Evolutionary conservation across 2,329 filamentous ascomycete species (phyloP).

Genomic region (Stromatinia cepivora): DNA sequence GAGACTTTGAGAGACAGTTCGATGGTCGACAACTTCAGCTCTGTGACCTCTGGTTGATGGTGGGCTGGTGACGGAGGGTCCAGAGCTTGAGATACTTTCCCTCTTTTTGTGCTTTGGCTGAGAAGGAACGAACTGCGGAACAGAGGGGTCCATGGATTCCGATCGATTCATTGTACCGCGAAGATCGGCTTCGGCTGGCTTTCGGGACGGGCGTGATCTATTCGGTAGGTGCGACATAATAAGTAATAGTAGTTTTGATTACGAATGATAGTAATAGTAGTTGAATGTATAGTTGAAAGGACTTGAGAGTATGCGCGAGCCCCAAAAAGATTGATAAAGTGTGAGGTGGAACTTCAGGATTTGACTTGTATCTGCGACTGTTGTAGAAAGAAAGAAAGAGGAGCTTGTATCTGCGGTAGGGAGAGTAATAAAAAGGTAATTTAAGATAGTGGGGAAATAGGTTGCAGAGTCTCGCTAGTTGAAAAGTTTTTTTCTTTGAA

Average conservation of each 20-base stretch:
- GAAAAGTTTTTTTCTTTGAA: slow-evolving; percentile 10
- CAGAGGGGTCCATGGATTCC: slow-evolving; percentile 12
- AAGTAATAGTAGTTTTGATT: slow-evolving; percentile 8
- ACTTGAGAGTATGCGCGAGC: neutral
- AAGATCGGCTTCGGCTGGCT: slow-evolving; percentile 12
- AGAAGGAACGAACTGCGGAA: neutral
- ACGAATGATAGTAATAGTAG: slow-evolving; percentile 6
- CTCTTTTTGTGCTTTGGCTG: neutral
- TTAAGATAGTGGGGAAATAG: slow-evolving; percentile 1
- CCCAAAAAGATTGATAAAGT: neutral
- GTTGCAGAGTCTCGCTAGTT: neutral
- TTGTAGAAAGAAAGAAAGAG: neutral
- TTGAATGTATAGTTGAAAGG: slow-evolving; percentile 1
- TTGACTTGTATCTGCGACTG: neutral
- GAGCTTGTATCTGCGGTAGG: neutral
- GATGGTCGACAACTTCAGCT: slow-evolving; percentile 1
- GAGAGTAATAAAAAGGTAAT: neutral
- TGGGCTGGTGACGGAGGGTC: neutral
- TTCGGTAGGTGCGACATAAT: slow-evolving; percentile 16
- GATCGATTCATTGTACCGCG: slow-evolving; percentile 5
- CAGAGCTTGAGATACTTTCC: slow-evolving; percentile 1
- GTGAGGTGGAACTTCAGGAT: neutral
- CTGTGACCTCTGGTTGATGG: neutral
- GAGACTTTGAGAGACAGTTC: neutral
- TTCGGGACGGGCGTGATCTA: slow-evolving; percentile 4